These are phyloP conservation scores for Epichloe uncinata DNA, from an alignment of 2,329 filamentous ascomycete species.

Conservation along the genomic window DNA sequence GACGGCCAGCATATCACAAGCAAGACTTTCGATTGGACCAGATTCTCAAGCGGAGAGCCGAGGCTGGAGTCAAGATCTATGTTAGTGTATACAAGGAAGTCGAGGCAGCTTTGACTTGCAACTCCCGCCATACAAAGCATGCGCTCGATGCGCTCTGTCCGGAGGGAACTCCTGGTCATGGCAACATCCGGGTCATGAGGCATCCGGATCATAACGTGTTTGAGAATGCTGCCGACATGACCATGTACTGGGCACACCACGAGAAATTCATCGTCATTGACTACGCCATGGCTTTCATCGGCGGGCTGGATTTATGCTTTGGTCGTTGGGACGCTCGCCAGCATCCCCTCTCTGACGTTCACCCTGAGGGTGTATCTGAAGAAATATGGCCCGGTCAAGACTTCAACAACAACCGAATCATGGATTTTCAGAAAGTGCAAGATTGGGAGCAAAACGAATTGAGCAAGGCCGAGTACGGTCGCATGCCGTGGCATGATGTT, in stretches of 20 bases:
- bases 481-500: slow-evolving; percentile 98
- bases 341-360: slow-evolving; percentile 74
- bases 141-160: slow-evolving; percentile 69
- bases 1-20: slow-evolving; percentile 68
- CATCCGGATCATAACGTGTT: slow-evolving; percentile 94
- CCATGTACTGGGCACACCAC: slow-evolving; percentile 95
- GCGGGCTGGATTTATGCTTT: slow-evolving; percentile 89
- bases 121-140: slow-evolving; percentile 86
- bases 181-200: slow-evolving; percentile 79
- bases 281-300: slow-evolving; percentile 82
- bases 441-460: slow-evolving; percentile 92
- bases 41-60: slow-evolving; percentile 74
- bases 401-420: slow-evolving; percentile 93
- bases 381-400: slow-evolving; percentile 94
- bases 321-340: slow-evolving; percentile 85
- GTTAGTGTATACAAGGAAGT: slow-evolving; percentile 88
- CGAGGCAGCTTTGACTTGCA: slow-evolving; percentile 72
- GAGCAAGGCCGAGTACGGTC: slow-evolving; percentile 77
- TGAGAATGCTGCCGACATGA: slow-evolving; percentile 90
- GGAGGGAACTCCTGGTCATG: slow-evolving; percentile 65
- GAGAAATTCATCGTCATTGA: slow-evolving; percentile 97
- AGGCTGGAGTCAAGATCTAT: slow-evolving; percentile 89
- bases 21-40: slow-evolving; percentile 83
- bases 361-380: slow-evolving; percentile 67
- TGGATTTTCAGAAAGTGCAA: slow-evolving; percentile 85